Base-by-base conservation (phyloP, 2,329 filamentous ascomycete species). In the Colletotrichum nymphaeae region DNA sequence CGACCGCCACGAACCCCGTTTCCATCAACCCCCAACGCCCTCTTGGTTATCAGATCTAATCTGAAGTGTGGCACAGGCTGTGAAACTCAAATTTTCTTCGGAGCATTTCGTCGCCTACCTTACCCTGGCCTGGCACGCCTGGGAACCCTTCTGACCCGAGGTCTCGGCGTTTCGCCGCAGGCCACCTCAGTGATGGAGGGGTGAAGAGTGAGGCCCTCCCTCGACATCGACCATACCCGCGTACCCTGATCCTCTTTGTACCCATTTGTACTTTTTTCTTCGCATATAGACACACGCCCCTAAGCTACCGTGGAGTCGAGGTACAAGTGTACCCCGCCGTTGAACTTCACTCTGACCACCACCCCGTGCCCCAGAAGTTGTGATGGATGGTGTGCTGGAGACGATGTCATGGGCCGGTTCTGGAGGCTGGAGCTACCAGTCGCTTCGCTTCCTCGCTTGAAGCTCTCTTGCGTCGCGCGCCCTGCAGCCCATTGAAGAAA, bases 271-370 rank as follows among this genome's bases (percentile, higher is more conserved):
- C 19, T 35, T 59, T 59, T 53, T 16, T 67, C 26, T 37, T 56
- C 52, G 55, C 26, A 3, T 32, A 49, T 58, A 55, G 52, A 63
- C 19, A 24, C 26, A 42, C 14, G 35, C 46, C 42, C 69, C 32
- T n/a, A 11, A 49, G 59, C 67, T 56, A 46, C 9, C 42, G 22
- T 46, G 32, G 32, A 46, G 66, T 55, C 66, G 24, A 49, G 46
- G 37, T 28, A 26, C 56, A 73, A 62, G 26, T n/a, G 55, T 37
- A 52, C 66, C 70, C 67, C 70, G 70, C 70, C 70, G 55, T 65
- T 28, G 28, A 73, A 60, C 46, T 70, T 28, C 12, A 46, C 67
- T 65, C 70, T 70, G 70, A 69, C 67, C 67, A 73, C 64, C 69
- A 68, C 60, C 55, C 37, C 37, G 37, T 42, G 37, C 16, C 37